Percentiles rank a stretch among this genome's conserved stretches.
phyloP scores from a whole-genome alignment of 2,329 filamentous ascomycete genomes.

The Neopestalotiopsis clavispora region DNA sequence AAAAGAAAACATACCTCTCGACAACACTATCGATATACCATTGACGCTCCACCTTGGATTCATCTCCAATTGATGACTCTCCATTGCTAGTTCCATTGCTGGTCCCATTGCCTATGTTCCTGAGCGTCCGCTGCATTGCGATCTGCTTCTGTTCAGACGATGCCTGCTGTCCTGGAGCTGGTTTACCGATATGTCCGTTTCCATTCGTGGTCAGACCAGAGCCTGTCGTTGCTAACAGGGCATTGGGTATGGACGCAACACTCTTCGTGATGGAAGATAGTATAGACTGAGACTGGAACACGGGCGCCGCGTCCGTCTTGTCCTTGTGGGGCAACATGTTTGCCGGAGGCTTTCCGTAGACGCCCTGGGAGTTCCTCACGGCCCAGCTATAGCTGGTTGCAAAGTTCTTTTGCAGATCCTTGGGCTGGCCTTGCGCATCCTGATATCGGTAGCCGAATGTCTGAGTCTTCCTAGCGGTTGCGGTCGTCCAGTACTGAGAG shows the following conservation, averaged over 20 bases:
- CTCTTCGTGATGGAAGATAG: background rate
- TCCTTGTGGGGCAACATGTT: background rate
- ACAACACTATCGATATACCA: background rate
- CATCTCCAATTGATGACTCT: background rate
- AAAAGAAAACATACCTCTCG: background rate
- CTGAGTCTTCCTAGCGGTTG: background rate
- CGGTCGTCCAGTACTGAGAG: background rate
- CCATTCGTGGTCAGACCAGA: background rate
- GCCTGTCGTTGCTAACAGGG: background rate
- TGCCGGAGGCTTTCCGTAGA: background rate
- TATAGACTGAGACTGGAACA: background rate
- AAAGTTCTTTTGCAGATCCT: background rate
- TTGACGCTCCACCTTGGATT: background rate
- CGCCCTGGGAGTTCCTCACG: background rate
- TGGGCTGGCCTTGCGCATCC: background rate
- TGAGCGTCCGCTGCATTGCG: conserved; percentile 7
- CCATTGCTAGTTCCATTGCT: too few relatives aligned
- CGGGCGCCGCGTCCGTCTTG: background rate
- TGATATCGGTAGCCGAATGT: background rate
- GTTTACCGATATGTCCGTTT: background rate
- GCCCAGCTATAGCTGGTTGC: background rate
- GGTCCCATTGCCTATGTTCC: background rate
- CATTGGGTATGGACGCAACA: background rate
- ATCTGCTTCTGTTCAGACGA: conserved; percentile 8
- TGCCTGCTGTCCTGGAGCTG: background rate